phyloP scores from a whole-genome alignment of 768 basidiomycete genomes.

The Boletus barrowsii region DNA sequence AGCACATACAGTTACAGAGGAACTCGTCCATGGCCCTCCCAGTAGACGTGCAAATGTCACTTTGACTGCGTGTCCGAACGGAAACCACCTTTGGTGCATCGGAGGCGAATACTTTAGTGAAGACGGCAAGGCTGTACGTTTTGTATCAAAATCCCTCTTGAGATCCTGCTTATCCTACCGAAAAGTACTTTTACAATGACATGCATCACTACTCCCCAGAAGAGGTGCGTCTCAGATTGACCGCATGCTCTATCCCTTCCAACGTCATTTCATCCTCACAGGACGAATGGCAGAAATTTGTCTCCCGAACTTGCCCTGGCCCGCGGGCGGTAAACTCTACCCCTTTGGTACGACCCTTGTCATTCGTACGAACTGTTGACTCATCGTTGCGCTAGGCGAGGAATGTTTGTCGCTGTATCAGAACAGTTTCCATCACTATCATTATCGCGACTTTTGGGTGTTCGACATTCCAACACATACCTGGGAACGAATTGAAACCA shows the following conservation, averaged over 20 bases:
- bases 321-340: constrained; percentile 83
- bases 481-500: constrained; percentile 91
- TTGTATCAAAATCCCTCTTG: too few relatives aligned
- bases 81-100: constrained; percentile 79
- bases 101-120: constrained; percentile 88
- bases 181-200: constrained; percentile 82
- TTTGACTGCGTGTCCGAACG: constrained; percentile 73
- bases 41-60: constrained; percentile 82
- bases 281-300: constrained; percentile 88
- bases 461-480: constrained; percentile 76
- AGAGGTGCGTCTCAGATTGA: constrained; percentile 43
- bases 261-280: constrained; percentile 19
- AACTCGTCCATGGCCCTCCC: constrained; percentile 79
- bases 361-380: too few relatives aligned
- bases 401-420: constrained; percentile 85
- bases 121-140: constrained; percentile 70
- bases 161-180: not conserved
- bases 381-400: constrained; percentile 47
- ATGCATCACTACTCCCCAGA: too few relatives aligned
- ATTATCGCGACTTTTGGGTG: constrained; percentile 87
- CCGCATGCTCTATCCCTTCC: too few relatives aligned
- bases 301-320: constrained; percentile 81
- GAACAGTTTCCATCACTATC: constrained; percentile 85
- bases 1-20: constrained; percentile 80
- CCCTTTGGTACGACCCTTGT: constrained; percentile 56